Evolutionary conservation across 495 filamentous ascomycete genomes (phyloP), one percentile per base, ranked within the genome.

Genomic region (Physcia stellaris): DNA sequence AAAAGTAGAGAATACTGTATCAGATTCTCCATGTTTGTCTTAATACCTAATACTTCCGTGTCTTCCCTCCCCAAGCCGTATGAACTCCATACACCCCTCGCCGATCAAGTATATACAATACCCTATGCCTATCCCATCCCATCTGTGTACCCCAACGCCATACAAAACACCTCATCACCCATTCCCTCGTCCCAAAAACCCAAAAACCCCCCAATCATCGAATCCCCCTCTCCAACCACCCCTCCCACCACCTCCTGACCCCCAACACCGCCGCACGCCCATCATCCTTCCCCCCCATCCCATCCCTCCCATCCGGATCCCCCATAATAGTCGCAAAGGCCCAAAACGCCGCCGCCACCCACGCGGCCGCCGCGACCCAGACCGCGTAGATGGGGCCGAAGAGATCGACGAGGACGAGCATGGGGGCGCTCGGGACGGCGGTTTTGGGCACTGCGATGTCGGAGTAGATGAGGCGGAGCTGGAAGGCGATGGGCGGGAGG

Each of bases 301-400:
- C 71, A 26, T 74, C 71, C 34, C 67, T 69, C 10, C 71, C 71
- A 33, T 73, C 70, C 26, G 75, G 75, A 49, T 78, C 71, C 1
- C 76, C 76, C 27, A 80, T 51, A 7, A 79, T 63, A 48, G 64
- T 65, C 19, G 74, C 63, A 42, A 71, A 76, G 39, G 73, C 53
- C 76, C 76, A 80, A 57, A 79, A 80, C 29, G 62, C 64, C 1
- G 70, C 76, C 0, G 73, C 66, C 0, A 66, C 68, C 76, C 75
- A 80, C 7, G 67, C 62, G 3, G 64, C 62, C 12, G 75, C 57
- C 2, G 73, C 60, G 7, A 77, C 55, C 11, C 59, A 64, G 1
- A 75, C 46, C 33, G 68, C 67, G 15, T 75, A 50, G 17, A 79
- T 46, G 0, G 75, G 70, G 4, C 71, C 71, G 15, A 75, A 43